A percentile compares a stretch with the other conserved stretches of the same genome.
phyloP scores from a whole-genome alignment of 2,329 filamentous ascomycete genomes.

The Curvularia spicifera region DNA sequence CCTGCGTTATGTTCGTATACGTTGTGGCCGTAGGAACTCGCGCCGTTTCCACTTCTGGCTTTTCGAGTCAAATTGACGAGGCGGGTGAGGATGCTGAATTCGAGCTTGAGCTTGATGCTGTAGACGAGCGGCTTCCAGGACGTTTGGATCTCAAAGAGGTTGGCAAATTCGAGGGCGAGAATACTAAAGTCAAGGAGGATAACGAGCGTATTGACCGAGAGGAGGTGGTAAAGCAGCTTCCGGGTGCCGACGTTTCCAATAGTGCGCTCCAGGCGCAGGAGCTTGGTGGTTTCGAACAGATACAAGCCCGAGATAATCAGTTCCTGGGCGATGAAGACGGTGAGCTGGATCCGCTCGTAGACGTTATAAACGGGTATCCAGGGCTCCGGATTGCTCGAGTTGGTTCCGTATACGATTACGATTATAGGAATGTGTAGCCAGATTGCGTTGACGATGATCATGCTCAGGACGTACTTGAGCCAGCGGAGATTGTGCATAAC shows the following conservation, averaged over 20 bases:
- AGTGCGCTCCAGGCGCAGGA: constrained; percentile 22
- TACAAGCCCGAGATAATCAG: constrained; percentile 53
- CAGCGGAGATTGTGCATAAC: constrained; percentile 58
- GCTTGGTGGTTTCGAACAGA: constrained; percentile 55
- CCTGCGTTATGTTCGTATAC: constrained; percentile 10
- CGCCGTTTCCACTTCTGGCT: constrained; percentile 17
- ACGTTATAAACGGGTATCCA: constrained; percentile 42
- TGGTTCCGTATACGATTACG: constrained; percentile 60
- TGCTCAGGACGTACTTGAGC: constrained; percentile 58
- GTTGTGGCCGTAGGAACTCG: constrained; percentile 21
- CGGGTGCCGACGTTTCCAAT: constrained; percentile 23
- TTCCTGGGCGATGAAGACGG: constrained; percentile 49
- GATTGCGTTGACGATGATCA: constrained; percentile 63
- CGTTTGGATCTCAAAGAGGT: constrained; percentile 30
- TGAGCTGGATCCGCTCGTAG: constrained; percentile 53
- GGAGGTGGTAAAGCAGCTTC: constrained; percentile 26
- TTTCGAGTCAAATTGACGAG: constrained; percentile 21
- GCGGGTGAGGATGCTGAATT: constrained; percentile 59
- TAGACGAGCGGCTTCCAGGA: constrained; percentile 51
- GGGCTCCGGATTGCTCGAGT: constrained; percentile 43
- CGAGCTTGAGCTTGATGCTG: constrained; percentile 58
- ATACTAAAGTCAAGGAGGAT: constrained; percentile 34
- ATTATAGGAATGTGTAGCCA: constrained; percentile 61
- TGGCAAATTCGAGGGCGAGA: constrained; percentile 28
- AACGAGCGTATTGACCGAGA: constrained; percentile 32